Conservation (phyloP, 768 basidiomycete genomes). For the Tylopilus subfusipes region DNA sequence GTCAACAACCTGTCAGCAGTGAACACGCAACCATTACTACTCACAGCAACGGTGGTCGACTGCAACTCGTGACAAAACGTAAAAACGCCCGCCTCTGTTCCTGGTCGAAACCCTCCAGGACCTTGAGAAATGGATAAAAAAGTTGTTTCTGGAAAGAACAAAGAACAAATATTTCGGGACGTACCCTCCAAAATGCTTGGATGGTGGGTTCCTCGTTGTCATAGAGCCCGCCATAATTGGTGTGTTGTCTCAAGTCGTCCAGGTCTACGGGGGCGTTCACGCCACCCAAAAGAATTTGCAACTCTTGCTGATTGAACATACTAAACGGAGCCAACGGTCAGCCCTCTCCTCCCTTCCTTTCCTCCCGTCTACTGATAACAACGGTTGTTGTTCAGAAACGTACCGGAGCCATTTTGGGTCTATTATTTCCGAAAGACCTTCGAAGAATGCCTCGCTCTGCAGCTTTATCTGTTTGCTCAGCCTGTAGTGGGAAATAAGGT, state of each 20-base stretch:
- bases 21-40: constrained; percentile 23
- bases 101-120: constrained; percentile 75
- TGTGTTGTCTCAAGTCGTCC: constrained; percentile 72
- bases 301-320: constrained; percentile 97
- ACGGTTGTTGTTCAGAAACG: constrained; percentile 5
- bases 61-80: constrained; percentile 91
- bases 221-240: constrained; percentile 80
- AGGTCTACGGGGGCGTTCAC: constrained; percentile 83
- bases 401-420: constrained; percentile 84
- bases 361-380: not conserved
- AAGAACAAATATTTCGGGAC: constrained; percentile 12
- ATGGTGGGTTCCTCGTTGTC: constrained; percentile 70
- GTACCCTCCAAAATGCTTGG: constrained; percentile 76
- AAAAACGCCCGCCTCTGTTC: constrained; percentile 76
- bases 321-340: constrained; percentile 36
- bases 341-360: not conserved
- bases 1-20: not conserved
- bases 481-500: constrained; percentile 82
- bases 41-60: constrained; percentile 81
- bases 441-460: constrained; percentile 85
- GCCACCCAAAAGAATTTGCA: constrained; percentile 88
- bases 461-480: constrained; percentile 84
- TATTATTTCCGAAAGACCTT: constrained; percentile 89
- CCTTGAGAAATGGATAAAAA: constrained; percentile 36
- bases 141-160: not conserved